Base-by-base conservation (phyloP, 352 stramenopile species). In the Phytopythium boreale region DNA sequence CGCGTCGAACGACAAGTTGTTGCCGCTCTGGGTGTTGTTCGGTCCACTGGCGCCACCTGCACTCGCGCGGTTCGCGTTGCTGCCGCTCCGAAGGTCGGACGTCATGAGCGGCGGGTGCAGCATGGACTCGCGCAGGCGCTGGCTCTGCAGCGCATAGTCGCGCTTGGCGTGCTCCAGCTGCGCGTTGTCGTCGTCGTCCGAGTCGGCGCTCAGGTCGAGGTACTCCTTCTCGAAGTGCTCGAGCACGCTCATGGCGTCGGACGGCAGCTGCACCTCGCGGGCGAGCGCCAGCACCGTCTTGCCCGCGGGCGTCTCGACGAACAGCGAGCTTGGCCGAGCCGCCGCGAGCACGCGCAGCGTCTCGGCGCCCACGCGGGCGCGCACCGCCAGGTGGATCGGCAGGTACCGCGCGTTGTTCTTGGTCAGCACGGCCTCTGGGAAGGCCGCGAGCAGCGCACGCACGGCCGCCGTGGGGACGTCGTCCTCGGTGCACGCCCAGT, bases 341-440 rank as follows among this genome's bases (percentile, higher is more conserved):
- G 89, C 66, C 27, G 82, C 90, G 14, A 95, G 63, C 29, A 92
- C 26, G 20, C 70, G 67, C 10, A 95, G 69, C 8, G 82, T 88
- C 6, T 85, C 79, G 19, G 74, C 49, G 3, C 76, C 66, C 2
- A 79, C 74, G 8, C 75, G 75, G 9, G 86, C 80, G 22, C 87
- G 84, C 31, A 95, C 82, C 1, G 86, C 86, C 64, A 95, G 90
- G 64, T 95, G 86, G n/a, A 95, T 73, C 1, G 86, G 86, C 64
- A 95, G 60, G 58, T 90, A 90, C 70, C 93, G 84, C 11, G 86
- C 84, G 50, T 93, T 89, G 73, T 95, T 95, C 60, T 80, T 84
- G 51, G 81, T 90, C 56, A 95, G 72, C 44, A 89, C 83, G 15
- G 72, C 86, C 51, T 92, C 80, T 0, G 86, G 86, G n/a, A 86